Base-by-base conservation (phyloP, 2,329 filamentous ascomycete species). In the Exophiala sp. region DNA sequence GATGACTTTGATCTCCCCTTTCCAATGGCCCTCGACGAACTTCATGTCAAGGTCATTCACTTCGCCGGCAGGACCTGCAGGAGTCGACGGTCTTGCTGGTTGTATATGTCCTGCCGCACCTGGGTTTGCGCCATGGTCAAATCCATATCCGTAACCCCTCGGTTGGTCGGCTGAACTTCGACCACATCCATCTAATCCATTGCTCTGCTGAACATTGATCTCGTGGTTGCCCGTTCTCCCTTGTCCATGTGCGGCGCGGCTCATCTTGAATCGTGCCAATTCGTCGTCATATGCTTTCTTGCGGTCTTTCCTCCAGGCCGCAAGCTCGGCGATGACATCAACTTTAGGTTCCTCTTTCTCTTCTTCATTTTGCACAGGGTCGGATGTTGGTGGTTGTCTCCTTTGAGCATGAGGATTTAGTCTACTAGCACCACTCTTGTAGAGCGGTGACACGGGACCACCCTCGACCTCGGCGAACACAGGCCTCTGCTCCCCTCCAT, bases 21-120 rank as follows among this genome's bases (percentile, higher is more conserved):
- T 72, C 80, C 80, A 83, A 55, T 78, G 72, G 0, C 79, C 79
- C 48, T 79, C 75, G 0, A 80, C 70, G 54, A 67, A 68, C n/a
- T 64, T 61, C 2, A 65, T 60, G 43, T 69, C 59, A 6, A 63
- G 52, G 18, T 56, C 35, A 24, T 46, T 51, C 18, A 49, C 23
- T 27, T 51, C 50, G 39, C 29, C 11, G 6, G 53, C 40, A 27
- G 43, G 18, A 2, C 52, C 34, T 3, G 27, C 48, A 1, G 52
- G 14, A 19, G 57, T 58, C 2, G 56, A 49, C 16, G 59, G 58
- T 21, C 54, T 52, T 24, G 35, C 16, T 23, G 27, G 11, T 16
- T 32, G 30, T 13, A 22, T 23, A 14, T 46, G 40, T 13, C 44
- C 41, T 13, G 43, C 35, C 3, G 54, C 50, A 13, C 46, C 51